Conservation (phyloP, 345 rosid species). For the Limnanthes douglasii region DNA sequence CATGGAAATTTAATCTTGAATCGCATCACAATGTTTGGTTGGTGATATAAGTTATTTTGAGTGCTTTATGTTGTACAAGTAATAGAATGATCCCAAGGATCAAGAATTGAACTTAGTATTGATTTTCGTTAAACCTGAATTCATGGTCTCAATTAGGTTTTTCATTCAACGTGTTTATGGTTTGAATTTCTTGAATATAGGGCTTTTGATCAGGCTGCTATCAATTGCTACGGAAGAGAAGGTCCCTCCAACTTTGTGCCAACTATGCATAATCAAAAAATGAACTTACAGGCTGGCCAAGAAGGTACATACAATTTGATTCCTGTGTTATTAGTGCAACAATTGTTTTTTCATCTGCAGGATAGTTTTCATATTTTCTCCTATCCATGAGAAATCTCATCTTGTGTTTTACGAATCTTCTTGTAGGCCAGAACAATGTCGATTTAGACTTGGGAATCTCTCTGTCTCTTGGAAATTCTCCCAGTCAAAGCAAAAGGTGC, state of each 20-base stretch:
- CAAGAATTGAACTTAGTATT: constrained; percentile 35
- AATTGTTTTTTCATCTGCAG: not conserved
- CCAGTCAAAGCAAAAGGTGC: constrained; percentile 22
- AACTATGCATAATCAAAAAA: constrained; percentile 43
- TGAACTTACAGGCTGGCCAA: constrained; percentile 28
- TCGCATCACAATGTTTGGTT: not conserved
- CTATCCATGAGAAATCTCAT: not conserved
- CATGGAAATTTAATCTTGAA: constrained; percentile 4
- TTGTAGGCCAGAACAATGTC: constrained; percentile 30
- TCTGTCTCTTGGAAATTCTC: constrained; percentile 14
- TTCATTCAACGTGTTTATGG: constrained; percentile 34
- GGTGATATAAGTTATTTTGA: constrained; percentile 7
- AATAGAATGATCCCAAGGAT: constrained; percentile 30
- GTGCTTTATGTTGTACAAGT: constrained; percentile 13
- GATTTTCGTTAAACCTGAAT: constrained; percentile 28
- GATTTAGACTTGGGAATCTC: constrained; percentile 53
- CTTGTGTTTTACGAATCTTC: constrained; percentile 1
- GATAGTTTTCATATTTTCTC: not conserved
- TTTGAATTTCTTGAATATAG: constrained; percentile 55
- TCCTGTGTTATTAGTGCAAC: too few relatives aligned
- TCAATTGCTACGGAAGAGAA: constrained; percentile 68
- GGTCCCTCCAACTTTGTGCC: constrained; percentile 78
- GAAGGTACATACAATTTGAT: too few relatives aligned
- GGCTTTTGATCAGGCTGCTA: constrained; percentile 82
- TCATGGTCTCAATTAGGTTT: constrained; percentile 14